Evolutionary conservation across 2,329 filamentous ascomycete genomes (phyloP), one percentile per base, ranked within the genome.

Genomic region (Colletotrichum sp.): DNA sequence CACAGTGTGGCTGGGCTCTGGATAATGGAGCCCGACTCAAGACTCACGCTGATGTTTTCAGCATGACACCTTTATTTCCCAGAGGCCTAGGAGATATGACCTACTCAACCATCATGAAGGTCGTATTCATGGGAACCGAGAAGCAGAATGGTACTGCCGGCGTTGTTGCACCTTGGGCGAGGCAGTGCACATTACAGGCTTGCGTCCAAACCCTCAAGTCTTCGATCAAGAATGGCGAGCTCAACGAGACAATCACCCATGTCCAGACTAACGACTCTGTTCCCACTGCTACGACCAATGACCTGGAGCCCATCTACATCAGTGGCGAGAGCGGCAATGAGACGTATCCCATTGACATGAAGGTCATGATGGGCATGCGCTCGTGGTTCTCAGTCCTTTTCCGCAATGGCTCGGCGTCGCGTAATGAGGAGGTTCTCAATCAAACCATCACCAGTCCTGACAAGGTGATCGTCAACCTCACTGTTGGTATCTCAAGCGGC

Each of bases 71-170:
- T 0, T 60, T 81, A 13, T 80, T 84, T 39, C 81, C 81, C 5
- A 52, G 76, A 5, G 78, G 77, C 2, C 70, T 72, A 3, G 81
- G 82, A 16, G 80, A 81, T 65, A 77, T 79, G 62, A 77, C 82
- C 5, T 82, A 82, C 70, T 82, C 81, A 5, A 82, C 80, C 13
- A 83, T 84, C 52, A 77, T 83, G 78, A 80, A 80, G 26, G 78
- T 84, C n/a, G 78, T 82, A 2, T 84, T 84, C 76, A 82, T 84
- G 80, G 82, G 82, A 34, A 82, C 81, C 16, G 82, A 84, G 64
- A 72, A 80, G 15, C 77, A 78, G 57, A 70, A 78, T 49, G 81
- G 79, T 1, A 66, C 57, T 2, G 72, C 81, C 0, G 80, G 79
- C 5, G 80, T 79, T 12, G 64, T 77, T 3, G 78, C 79, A 32